These are phyloP conservation scores for Cardamine chenopodiifolia DNA, from an alignment of 345 rosid species.

Conservation along the genomic window DNA sequence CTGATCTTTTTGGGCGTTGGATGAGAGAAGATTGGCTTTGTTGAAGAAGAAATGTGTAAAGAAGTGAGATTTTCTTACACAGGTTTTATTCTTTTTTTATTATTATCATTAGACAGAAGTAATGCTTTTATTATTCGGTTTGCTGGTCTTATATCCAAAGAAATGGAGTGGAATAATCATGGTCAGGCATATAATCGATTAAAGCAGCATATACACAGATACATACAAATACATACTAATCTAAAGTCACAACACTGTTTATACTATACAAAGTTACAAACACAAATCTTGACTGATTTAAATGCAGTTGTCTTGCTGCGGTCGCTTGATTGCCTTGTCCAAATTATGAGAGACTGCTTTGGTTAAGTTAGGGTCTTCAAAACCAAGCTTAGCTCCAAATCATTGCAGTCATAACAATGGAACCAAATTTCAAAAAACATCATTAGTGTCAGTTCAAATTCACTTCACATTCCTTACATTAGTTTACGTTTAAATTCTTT, in stretches of 20 bases:
- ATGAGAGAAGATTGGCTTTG: slow-evolving; percentile 20
- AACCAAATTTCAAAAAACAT: not conserved
- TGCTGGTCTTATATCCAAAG: slow-evolving; percentile 1
- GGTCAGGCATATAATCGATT: slow-evolving; percentile 11
- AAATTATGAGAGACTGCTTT: slow-evolving; percentile 73
- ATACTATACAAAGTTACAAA: slow-evolving; percentile 46
- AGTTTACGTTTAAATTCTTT: slow-evolving; percentile 12
- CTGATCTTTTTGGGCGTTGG: slow-evolving; percentile 10
- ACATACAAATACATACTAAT: slow-evolving; percentile 35
- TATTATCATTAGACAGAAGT: not conserved
- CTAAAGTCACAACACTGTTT: slow-evolving; percentile 36
- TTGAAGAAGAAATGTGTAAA: slow-evolving; percentile 40
- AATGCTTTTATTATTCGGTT: not conserved
- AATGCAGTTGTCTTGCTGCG: slow-evolving; percentile 58
- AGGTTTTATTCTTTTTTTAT: not conserved
- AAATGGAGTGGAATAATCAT: slow-evolving; percentile 22
- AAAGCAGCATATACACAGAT: slow-evolving; percentile 31
- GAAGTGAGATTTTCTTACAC: slow-evolving; percentile 8
- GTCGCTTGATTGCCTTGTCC: slow-evolving; percentile 64
- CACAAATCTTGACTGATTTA: slow-evolving; percentile 45
- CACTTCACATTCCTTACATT: not conserved
- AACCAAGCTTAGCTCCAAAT: slow-evolving; percentile 74
- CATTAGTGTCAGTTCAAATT: slow-evolving; percentile 1
- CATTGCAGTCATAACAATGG: slow-evolving; percentile 41
- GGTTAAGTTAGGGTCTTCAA: slow-evolving; percentile 86